Percentiles rank a stretch among this genome's conserved stretches.
Conservation (phyloP, 495 filamentous ascomycete genomes). For the Diplogelasinospora grovesii region DNA sequence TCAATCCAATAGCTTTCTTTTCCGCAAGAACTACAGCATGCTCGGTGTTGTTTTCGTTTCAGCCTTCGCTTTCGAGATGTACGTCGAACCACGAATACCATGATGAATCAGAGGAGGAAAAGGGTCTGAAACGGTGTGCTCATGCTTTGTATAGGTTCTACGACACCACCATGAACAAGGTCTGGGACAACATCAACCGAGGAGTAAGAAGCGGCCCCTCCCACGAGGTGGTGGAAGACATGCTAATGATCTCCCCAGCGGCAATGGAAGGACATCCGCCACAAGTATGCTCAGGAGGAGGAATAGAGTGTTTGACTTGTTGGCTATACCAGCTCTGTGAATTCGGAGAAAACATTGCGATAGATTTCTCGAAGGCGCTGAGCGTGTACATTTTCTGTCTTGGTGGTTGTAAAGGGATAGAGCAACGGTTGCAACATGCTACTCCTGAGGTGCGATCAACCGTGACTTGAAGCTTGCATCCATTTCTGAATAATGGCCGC, state of each 20-base stretch:
- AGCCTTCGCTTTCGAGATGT: slow-evolving; percentile 95
- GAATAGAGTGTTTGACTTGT: slow-evolving; percentile 16
- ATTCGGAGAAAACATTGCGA: not conserved
- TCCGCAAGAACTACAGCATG: slow-evolving; percentile 81
- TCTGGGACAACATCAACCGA: slow-evolving; percentile 86
- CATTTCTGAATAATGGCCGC: too few species aligned
- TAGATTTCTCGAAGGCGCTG: not conserved
- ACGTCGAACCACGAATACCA: slow-evolving; percentile 27
- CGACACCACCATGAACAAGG: slow-evolving; percentile 64
- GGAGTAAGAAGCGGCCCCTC: slow-evolving; percentile 55
- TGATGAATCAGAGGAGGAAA: not conserved
- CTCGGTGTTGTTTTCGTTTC: slow-evolving; percentile 75
- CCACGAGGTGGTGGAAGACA: not conserved
- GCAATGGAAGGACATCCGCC: slow-evolving; percentile 99
- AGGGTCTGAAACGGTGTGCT: slow-evolving; percentile 22
- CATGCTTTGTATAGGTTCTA: slow-evolving; percentile 59
- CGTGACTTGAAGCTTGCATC: too few species aligned
- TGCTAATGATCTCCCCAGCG: too few species aligned
- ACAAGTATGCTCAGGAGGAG: slow-evolving; percentile 53
- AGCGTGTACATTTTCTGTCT: slow-evolving; percentile 14
- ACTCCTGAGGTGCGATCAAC: too few species aligned
- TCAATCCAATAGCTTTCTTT: slow-evolving; percentile 56
- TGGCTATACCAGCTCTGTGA: not conserved
- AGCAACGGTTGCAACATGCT: slow-evolving; percentile 14
- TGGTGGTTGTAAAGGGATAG: slow-evolving; percentile 20